Evolutionary conservation across 2,329 filamentous ascomycete genomes (phyloP).

Genomic region (Ceratocystis destructans): DNA sequence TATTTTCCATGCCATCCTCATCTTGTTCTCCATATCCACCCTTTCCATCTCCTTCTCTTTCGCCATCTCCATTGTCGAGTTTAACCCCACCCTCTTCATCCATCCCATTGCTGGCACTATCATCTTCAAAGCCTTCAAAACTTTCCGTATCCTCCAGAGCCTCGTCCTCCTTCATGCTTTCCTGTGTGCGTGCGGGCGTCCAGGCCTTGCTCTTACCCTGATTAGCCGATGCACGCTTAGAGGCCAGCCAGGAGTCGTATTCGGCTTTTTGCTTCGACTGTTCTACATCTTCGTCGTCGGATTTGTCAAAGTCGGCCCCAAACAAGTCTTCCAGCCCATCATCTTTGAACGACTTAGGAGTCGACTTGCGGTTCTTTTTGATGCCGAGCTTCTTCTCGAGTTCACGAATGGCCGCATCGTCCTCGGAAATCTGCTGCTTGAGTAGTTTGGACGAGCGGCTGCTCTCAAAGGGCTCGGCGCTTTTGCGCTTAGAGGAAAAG

Average conservation of each 20-base stretch:
- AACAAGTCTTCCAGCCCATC: constrained; percentile 73
- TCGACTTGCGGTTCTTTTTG: constrained; percentile 57
- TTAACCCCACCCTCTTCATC: constrained; percentile 3
- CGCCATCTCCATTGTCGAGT: background rate
- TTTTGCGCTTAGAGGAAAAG: constrained; percentile 11
- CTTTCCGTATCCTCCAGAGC: background rate
- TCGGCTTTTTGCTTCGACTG: constrained; percentile 48
- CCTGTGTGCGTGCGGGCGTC: background rate
- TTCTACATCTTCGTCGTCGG: constrained; percentile 39
- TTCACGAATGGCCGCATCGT: constrained; percentile 78
- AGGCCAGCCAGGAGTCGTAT: constrained; percentile 45
- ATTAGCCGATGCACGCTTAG: constrained; percentile 9
- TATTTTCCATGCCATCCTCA: constrained; percentile 14
- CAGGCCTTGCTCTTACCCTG: background rate
- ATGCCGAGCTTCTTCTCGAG: constrained; percentile 81
- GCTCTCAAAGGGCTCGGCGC: constrained; percentile 2
- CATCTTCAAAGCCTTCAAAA: constrained; percentile 9
- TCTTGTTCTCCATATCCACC: constrained; percentile 13
- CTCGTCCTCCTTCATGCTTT: background rate
- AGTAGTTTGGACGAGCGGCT: constrained; percentile 23
- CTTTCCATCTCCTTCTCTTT: background rate
- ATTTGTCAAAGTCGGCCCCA: constrained; percentile 47
- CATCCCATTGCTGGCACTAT: background rate
- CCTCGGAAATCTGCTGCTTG: constrained; percentile 56
- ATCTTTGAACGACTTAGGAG: constrained; percentile 60